Base-by-base conservation (phyloP, 805 yeast genomes). In the Starmerella geochares region DNA sequence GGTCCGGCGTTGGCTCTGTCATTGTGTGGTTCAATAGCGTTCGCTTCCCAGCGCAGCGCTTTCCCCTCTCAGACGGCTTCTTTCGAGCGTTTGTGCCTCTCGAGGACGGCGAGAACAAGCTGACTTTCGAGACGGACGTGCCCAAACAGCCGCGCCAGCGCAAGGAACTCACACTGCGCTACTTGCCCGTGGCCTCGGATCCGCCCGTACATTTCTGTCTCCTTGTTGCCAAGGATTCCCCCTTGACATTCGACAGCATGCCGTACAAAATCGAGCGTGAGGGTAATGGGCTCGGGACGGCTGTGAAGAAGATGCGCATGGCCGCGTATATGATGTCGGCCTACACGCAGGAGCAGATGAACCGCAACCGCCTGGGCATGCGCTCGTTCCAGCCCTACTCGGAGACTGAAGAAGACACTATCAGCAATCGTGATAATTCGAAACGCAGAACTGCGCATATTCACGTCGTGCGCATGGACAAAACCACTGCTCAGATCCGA, bases 291-390 rank as follows among this genome's bases (percentile, higher is more conserved):
- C 58, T 88, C 20, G 79, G 79, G n/a, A 63, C 80, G 4, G 95
- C 95, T 1, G 68, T 83, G 17, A 71, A 70, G 55, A 86, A 86
- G 62, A 63, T 90, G 55, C 77, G 92, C 58, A 77, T 86, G 53
- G 95, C 85, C 3, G 94, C 83, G 4, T 73, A 95, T 58, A 65
- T 88, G 65, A 85, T 86, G 94, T 90, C 86, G 59, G 94, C 95
- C 0, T 87, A 76, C 64, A 88, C 96, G 0, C 80, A 79, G 58
- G 96, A 88, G 58, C 95, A 87, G 62, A 86, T 90, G 94, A 65
- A 78, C 47, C 69, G 81, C 35, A 74, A 77, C 41, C 88, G 92
- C 0, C 76, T 85, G 61, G 94, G 95, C 10, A 76, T 80, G 55
- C 70, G 96, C 53, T 72, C 83, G 3, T 86, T 86, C 65, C 77